Base-by-base conservation (phyloP, 306 rosid genomes). In the Medicago lupulina region DNA sequence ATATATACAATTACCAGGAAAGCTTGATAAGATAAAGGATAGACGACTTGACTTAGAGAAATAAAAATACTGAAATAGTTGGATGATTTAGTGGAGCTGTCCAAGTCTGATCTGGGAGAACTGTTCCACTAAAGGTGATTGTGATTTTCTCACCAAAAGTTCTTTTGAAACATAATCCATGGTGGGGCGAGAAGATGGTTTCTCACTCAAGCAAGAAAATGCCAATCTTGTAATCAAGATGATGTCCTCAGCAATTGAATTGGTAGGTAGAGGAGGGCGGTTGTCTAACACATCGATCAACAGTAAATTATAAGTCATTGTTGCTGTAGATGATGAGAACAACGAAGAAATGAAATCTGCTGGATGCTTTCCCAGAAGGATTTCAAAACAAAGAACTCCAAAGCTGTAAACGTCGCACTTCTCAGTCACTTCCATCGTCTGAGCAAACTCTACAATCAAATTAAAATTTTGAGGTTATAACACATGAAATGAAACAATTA, bases 321-420 rank as follows among this genome's bases (percentile, higher is more conserved):
- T 5, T 51, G 73, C 73, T 39, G 78, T 71, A 21, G 73, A 63
- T 65, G 71, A 7, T 21, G 67, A 80, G 13, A 59, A 36, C 51
- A 74, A 47, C 1, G 79, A 57, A n/a, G 75, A 66, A 3, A 67
- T 17, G 28, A 67, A 51, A 67, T 81, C 80, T 8, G 51, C 67
- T 17, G 76, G 80, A 75, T 81, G 84, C 28, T 47, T 75, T n/a
- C 84, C 80, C 28, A 60, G 9, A 2, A 80, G 39, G 65, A 80
- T 74, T 69, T 80, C 84, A 2, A 80, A 60, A 25, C 17, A 38
- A 39, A 80, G 59, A 1, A 74, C 76, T 59, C 80, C 84, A 59
- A 74, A 80, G 17, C 76, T 74, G 21, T 49, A 81, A 0, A 75
- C 80, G 18, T 81, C 80, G 31, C 67, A 68, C 19, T 74, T 74